These are phyloP conservation scores for Venturia asperata DNA, from an alignment of 2,329 filamentous ascomycete genomes.

Conservation along the genomic window DNA sequence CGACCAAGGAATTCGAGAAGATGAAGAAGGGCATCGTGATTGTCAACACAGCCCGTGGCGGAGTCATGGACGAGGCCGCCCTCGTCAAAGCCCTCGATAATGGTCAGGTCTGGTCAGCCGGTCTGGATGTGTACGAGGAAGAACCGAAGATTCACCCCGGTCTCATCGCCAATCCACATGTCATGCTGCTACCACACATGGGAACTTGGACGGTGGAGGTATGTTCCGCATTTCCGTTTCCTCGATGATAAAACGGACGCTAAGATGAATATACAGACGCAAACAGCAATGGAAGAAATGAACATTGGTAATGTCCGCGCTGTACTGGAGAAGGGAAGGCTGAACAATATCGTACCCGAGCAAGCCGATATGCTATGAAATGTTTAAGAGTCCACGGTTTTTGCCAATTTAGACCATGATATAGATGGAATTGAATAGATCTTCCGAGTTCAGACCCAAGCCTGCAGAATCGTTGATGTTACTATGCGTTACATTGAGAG, in stretches of 20 bases:
- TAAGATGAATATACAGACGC: slow-evolving; percentile 37
- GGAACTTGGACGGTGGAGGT: slow-evolving; percentile 70
- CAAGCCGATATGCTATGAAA: slow-evolving; percentile 40
- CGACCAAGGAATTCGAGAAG: slow-evolving; percentile 58
- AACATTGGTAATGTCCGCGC: slow-evolving; percentile 61
- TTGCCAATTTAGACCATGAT: not conserved
- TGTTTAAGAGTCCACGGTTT: not conserved
- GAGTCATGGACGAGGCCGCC: slow-evolving; percentile 73
- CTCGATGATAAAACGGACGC: not conserved
- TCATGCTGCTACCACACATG: slow-evolving; percentile 77
- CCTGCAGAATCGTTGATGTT: no score
- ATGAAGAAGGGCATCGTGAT: slow-evolving; percentile 76
- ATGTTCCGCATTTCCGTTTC: slow-evolving; percentile 13
- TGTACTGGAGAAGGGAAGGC: slow-evolving; percentile 54
- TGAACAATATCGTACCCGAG: slow-evolving; percentile 67
- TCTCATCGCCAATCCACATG: slow-evolving; percentile 61
- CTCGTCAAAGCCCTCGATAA: slow-evolving; percentile 65
- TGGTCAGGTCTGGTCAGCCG: slow-evolving; percentile 63
- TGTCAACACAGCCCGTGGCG: slow-evolving; percentile 76
- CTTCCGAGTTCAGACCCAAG: not conserved
- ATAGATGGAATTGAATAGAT: not conserved
- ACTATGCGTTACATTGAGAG: no score
- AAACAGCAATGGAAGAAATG: slow-evolving; percentile 64
- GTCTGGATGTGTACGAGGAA: slow-evolving; percentile 76
- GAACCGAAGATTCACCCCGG: slow-evolving; percentile 71